A percentile compares a stretch with the other conserved stretches of the same genome.
These are phyloP conservation scores for Xeromyces bisporus DNA, from an alignment of 495 filamentous ascomycete genomes.

Conservation along the genomic window DNA sequence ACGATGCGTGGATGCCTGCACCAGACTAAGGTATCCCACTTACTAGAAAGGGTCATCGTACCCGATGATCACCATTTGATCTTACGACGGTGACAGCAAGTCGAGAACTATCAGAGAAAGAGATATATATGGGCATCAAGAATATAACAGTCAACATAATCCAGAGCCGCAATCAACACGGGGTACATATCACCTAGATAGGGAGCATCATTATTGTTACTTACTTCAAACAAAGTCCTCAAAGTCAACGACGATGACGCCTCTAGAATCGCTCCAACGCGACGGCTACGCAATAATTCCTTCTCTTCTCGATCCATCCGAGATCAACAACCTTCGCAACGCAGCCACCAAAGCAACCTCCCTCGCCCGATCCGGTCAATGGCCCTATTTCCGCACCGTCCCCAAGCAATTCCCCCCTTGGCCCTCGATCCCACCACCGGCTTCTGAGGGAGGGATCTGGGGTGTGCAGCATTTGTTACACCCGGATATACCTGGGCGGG, in stretches of 20 bases:
- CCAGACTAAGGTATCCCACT: too few species aligned
- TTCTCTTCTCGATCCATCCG: constrained; percentile 28
- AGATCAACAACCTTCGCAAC: constrained; percentile 35
- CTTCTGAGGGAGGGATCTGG: constrained; percentile 53
- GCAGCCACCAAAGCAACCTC: constrained; percentile 35
- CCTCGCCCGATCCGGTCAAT: constrained; percentile 42
- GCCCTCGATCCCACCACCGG: constrained; percentile 32
- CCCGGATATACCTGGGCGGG: constrained; percentile 39
- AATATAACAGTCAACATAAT: too few species aligned
- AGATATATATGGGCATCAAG: too few species aligned
- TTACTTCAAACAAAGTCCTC: too few species aligned
- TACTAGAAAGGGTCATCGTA: too few species aligned
- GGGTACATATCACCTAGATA: too few species aligned
- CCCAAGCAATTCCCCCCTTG: constrained; percentile 81
- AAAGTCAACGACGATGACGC: too few species aligned
- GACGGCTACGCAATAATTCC: constrained; percentile 33
- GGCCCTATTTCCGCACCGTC: constrained; percentile 66
- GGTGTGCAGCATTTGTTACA: constrained; percentile 73
- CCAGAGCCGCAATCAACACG: too few species aligned
- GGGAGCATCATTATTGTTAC: background rate
- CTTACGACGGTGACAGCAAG: too few species aligned
- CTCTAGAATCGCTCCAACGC: constrained; percentile 27
- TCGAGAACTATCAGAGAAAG: too few species aligned
- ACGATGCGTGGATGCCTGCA: too few species aligned
- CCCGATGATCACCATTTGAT: too few species aligned